Conservation (phyloP, 2,329 filamentous ascomycete genomes). For the Xylaria sp. region DNA sequence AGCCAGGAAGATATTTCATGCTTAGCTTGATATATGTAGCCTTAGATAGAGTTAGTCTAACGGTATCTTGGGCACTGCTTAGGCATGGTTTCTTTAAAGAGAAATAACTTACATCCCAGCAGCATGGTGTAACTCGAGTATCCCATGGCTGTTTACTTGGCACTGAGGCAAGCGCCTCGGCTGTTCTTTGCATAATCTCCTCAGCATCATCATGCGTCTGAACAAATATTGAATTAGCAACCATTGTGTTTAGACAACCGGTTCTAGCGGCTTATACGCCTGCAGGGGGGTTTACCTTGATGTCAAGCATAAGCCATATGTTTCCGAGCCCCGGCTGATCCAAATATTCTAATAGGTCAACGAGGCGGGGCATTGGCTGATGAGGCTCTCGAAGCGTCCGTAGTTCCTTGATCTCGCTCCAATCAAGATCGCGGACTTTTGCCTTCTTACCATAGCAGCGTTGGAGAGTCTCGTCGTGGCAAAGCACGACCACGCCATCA, state of each 20-base stretch:
- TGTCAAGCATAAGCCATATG: conserved; percentile 84
- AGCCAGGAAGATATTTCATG: conserved; percentile 65
- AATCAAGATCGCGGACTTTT: conserved; percentile 76
- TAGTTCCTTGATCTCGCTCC: conserved; percentile 57
- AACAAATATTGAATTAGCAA: background rate
- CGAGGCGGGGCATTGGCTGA: conserved; percentile 73
- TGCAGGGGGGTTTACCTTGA: conserved; percentile 67
- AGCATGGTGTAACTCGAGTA: conserved; percentile 76
- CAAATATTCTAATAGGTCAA: conserved; percentile 76
- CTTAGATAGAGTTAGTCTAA: conserved; percentile 41
- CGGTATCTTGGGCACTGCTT: background rate
- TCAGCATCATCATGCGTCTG: conserved; percentile 73
- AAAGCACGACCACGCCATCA: conserved; percentile 84
- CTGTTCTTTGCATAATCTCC: conserved; percentile 72
- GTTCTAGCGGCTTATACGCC: background rate
- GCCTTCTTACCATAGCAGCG: conserved; percentile 80
- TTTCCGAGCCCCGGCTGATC: conserved; percentile 66
- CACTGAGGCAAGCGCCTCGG: conserved; percentile 64
- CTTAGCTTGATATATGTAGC: conserved; percentile 71
- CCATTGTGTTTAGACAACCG: background rate
- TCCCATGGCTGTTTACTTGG: conserved; percentile 65
- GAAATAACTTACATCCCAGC: conserved; percentile 69
- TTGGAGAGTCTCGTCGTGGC: conserved; percentile 78
- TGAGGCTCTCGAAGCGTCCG: conserved; percentile 70
- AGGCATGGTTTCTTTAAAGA: background rate